phyloP scores from a whole-genome alignment of 768 basidiomycete genomes.

The Podaxis sp. region DNA sequence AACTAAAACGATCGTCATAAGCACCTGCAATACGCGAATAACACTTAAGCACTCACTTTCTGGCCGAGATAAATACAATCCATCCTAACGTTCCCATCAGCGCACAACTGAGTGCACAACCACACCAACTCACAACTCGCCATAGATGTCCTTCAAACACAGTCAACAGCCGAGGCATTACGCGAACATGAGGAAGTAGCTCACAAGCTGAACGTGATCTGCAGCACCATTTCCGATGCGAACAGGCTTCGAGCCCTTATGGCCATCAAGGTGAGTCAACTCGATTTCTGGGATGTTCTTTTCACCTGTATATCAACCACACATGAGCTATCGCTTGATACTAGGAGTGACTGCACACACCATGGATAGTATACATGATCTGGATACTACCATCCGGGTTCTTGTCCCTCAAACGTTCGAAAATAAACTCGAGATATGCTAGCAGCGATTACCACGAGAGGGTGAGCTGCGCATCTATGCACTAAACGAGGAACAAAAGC shows the following conservation, averaged over 20 bases:
- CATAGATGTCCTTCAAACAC: constrained; percentile 84
- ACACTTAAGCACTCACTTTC: constrained; percentile 54
- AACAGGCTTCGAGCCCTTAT: constrained; percentile 82
- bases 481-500: constrained; percentile 17
- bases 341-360: constrained; percentile 29
- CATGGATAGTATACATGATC: constrained; percentile 98
- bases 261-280: constrained; percentile 83
- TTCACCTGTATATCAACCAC: constrained; percentile 40
- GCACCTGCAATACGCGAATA: background rate
- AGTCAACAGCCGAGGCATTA: constrained; percentile 2
- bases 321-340: background rate
- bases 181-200: constrained; percentile 10
- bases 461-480: background rate
- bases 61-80: constrained; percentile 97
- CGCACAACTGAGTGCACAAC: background rate
- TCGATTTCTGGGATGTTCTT: constrained; percentile 86
- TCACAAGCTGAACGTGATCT: constrained; percentile 84
- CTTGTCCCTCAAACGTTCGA: constrained; percentile 75
- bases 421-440: constrained; percentile 93
- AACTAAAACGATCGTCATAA: constrained; percentile 39
- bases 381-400: constrained; percentile 91
- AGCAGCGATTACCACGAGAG: background rate
- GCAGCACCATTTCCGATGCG: constrained; percentile 96
- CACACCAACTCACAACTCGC: constrained; percentile 65
- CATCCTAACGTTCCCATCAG: constrained; percentile 49